Base-by-base conservation (phyloP, 2,329 filamentous ascomycete species). In the Epichloe typhina region DNA sequence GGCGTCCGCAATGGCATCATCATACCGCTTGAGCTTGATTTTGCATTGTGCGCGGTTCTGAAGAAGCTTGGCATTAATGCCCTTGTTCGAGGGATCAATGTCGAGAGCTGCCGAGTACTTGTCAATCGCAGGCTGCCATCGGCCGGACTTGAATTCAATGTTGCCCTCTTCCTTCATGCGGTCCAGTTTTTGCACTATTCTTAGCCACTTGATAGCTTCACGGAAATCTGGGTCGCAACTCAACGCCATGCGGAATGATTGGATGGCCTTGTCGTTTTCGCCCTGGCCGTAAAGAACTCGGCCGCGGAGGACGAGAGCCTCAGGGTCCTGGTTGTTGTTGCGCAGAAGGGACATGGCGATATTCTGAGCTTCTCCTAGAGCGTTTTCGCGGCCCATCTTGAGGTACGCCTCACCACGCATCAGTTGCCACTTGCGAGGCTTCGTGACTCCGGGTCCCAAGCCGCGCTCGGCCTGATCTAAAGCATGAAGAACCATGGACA, bases 111-210 rank as follows among this genome's bases (percentile, higher is more conserved):
- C 73, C 3, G 82, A 82, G 69, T 96, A 98, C 59, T 88, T 84
- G 51, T 90, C 82, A 51, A 95, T 83, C 31, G 93, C 93, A 49
- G 82, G 73, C 62, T 87, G 81, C 70, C 83, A 93, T 52, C 83
- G 79, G 54, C 85, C 85, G 50, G 82, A 78, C 73, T 96, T 97
- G 79, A 94, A 98, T 21, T 89, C 84, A 5, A 73, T 68, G 66
- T 98, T 97, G 53, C 93, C 93, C 61, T 95, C 88, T 58, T 93
- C 86, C 74, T 97, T 97, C 76, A 88, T 91, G 54, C 86, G 81
- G 61, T 95, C 86, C 21, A 98, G 78, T 70, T 90, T 95, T 71
- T 95, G 89, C 43, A 96, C 88, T 64, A 86, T 86, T 54, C 88
- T 81, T 53, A 97, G 74, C 72, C 88, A 91, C 71, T 89, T 94